Base-by-base conservation (phyloP, 1,284 basidiomycete species). In the Singerocomus inundabilis region DNA sequence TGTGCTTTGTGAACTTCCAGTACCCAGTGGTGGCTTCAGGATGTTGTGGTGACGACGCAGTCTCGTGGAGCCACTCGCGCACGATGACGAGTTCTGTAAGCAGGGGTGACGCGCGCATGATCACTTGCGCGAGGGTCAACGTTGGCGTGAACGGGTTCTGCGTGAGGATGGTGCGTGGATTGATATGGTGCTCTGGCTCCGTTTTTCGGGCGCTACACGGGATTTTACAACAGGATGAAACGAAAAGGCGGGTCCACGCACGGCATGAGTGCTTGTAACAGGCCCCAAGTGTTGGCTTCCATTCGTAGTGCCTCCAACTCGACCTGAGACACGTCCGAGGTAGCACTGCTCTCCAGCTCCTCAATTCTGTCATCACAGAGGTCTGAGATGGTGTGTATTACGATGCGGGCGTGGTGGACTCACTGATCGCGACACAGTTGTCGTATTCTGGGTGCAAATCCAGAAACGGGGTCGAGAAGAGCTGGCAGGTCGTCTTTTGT, bases 11-110 rank as follows among this genome's bases (percentile, higher is more conserved):
- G 61, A 90, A 88, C 49, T 81, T 82, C 80, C 85, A 87, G 67
- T 93, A 93, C 1, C 88, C 88, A 0, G 81, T 84, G 6, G 81
- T 82, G 10, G 84, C 80, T 57, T 89, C 88, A 0, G 85, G 84
- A 24, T 78, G 75, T 41, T 72, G 70, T 0, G 82, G 77, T 1
- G 72, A 48, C 0, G 83, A 79, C 0, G 86, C 84, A 0, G 78
- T 85, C 37, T 88, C 84, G 56, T 91, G 86, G 7, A 91, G 74
- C 90, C 90, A 93, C 63, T 92, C 88, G 15, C 87, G 79, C 5
- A 92, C 82, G 36, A 88, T 81, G 35, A 89, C 75, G 39, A 93
- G 85, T 53, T 91, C 79, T 12, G 79, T 55, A 48, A 93, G 72
- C 24, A 82, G 69, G 13, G 80, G 77, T 0, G 81, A 84, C 12